Conservation (phyloP, 495 filamentous ascomycete genomes). For the Oidiodendron maius region DNA sequence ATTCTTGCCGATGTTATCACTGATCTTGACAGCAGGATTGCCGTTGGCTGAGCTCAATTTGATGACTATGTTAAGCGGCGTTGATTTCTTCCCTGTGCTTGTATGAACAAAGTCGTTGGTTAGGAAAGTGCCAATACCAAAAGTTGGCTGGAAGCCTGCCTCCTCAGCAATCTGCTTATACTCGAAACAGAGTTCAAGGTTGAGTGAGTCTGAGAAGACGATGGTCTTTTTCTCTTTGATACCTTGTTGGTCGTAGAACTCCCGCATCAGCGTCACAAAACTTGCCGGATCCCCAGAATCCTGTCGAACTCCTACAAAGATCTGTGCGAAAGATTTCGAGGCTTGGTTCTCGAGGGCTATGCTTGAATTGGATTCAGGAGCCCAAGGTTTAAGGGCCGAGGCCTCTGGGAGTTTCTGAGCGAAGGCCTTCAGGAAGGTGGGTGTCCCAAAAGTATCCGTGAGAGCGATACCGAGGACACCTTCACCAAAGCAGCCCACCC, state of each 20-base stretch:
- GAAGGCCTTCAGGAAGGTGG: conserved; percentile 82
- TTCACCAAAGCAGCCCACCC: conserved; percentile 87
- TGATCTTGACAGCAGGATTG: conserved; percentile 87
- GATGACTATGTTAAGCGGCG: conserved; percentile 96
- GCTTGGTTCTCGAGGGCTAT: not conserved
- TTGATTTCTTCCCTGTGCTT: conserved; percentile 70
- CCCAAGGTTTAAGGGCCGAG: not conserved
- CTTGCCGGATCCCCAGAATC: conserved; percentile 86
- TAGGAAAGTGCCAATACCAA: conserved; percentile 92
- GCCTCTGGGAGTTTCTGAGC: conserved; percentile 48
- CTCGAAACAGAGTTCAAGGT: conserved; percentile 84
- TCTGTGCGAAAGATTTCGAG: conserved; percentile 65
- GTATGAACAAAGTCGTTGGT: conserved; percentile 82
- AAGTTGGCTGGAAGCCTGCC: conserved; percentile 73
- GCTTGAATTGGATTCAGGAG: not conserved
- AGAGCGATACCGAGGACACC: conserved; percentile 87
- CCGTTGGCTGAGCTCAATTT: conserved; percentile 83
- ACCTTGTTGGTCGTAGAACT: conserved; percentile 73
- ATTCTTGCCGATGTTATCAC: conserved; percentile 95
- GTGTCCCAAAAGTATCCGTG: conserved; percentile 97
- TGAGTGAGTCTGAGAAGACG: conserved; percentile 94
- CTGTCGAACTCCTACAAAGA: conserved; percentile 85
- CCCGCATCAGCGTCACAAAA: conserved; percentile 76
- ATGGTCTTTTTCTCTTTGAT: conserved; percentile 83
- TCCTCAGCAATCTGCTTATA: conserved; percentile 79